These are phyloP conservation scores for Petunia hybrid DNA, from an alignment of 305 asterid species.

Conservation along the genomic window DNA sequence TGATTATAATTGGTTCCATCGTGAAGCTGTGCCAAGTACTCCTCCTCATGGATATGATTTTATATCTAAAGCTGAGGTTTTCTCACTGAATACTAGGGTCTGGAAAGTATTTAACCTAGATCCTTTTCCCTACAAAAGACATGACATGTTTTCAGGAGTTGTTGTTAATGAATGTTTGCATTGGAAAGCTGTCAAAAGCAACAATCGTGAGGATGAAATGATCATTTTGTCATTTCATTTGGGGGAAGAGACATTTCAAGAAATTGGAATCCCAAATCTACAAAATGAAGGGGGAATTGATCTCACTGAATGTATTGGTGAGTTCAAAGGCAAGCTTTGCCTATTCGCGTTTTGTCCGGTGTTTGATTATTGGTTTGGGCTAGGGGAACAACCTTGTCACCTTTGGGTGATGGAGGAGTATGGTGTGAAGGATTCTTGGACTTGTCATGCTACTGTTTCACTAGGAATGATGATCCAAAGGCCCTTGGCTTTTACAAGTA, in stretches of 20 bases:
- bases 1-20: neutral
- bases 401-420: slow-evolving; percentile 33
- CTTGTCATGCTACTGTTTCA: neutral
- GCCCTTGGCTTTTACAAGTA: neutral
- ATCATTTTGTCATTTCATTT: slow-evolving; percentile 29
- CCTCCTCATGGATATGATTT: neutral
- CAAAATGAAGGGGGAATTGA: neutral
- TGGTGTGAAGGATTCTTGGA: slow-evolving; percentile 24
- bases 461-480: neutral
- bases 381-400: neutral
- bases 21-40: too few species aligned
- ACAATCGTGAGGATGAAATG: too few species aligned
- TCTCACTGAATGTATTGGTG: neutral
- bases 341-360: neutral
- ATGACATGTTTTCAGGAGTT: neutral
- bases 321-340: neutral
- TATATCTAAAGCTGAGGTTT: slow-evolving; percentile 15
- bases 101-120: neutral
- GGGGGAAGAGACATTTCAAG: neutral
- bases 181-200: neutral
- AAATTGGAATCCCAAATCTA: slow-evolving; percentile 11
- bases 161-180: slow-evolving; percentile 13
- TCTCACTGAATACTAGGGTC: slow-evolving; percentile 9
- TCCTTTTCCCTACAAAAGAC: slow-evolving; percentile 6
- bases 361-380: neutral